These are phyloP conservation scores for Lagerstroemia fauriei DNA, from an alignment of 441 rosid genomes.

Conservation along the genomic window DNA sequence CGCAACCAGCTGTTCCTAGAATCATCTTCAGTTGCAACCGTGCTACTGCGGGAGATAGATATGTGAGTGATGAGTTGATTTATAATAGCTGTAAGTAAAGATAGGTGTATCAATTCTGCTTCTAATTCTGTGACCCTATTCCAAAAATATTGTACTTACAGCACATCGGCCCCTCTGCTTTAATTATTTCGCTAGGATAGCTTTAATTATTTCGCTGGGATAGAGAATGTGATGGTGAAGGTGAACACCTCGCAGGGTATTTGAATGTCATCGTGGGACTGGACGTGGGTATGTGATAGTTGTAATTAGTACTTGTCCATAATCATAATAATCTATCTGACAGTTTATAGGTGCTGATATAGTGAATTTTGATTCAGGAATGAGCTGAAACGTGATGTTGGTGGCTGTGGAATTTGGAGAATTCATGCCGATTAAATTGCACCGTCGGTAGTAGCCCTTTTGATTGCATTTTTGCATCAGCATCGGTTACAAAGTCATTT, in stretches of 20 bases:
- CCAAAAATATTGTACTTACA: no score
- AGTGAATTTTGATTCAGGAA: slow-evolving; percentile 40
- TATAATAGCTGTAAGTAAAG: no score
- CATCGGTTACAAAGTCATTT: neutral
- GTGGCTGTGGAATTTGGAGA: slow-evolving; percentile 95
- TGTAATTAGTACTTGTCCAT: neutral
- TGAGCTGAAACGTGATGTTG: slow-evolving; percentile 78
- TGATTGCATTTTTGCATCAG: neutral
- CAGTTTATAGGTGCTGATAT: neutral
- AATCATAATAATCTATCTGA: neutral
- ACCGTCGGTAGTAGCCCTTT: slow-evolving; percentile 51
- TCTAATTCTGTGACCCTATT: no score
- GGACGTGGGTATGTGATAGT: slow-evolving; percentile 72
- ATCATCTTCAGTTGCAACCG: no score
- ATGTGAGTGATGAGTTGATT: no score
- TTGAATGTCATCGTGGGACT: slow-evolving; percentile 83
- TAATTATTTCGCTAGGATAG: no score
- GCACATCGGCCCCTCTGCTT: no score
- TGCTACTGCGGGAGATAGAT: no score
- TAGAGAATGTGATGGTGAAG: slow-evolving; percentile 67
- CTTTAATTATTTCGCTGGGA: no score
- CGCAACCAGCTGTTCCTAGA: no score
- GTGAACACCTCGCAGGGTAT: slow-evolving; percentile 59
- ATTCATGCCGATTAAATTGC: slow-evolving; percentile 62
- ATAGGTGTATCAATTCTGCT: no score